phyloP scores from a whole-genome alignment of 2,329 filamentous ascomycete species.

The Penicillium sp. region DNA sequence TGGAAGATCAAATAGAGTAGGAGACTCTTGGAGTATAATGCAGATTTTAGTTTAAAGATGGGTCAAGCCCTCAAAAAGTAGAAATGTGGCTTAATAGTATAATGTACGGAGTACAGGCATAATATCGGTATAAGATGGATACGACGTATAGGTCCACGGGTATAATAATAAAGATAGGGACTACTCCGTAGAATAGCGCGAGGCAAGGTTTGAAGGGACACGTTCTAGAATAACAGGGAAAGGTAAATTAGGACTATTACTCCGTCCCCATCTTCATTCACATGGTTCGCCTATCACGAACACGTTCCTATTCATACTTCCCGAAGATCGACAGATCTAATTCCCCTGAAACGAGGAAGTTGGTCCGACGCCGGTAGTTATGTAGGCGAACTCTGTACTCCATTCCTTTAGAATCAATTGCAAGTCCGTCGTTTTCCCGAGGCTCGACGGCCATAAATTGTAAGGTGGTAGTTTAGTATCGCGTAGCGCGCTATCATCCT shows the following conservation, averaged over 20 bases:
- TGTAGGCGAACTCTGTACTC: neutral
- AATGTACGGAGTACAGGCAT: no score
- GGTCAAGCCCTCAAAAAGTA: neutral
- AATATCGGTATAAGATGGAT: neutral
- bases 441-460: neutral
- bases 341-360: neutral
- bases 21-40: neutral
- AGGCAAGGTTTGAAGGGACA: neutral
- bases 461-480: neutral
- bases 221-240: neutral
- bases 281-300: constrained; percentile 1
- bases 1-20: neutral
- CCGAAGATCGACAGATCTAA: constrained; percentile 3
- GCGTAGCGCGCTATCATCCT: neutral
- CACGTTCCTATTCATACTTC: neutral
- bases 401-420: neutral
- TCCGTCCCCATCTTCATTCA: neutral
- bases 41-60: neutral
- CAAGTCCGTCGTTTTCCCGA: neutral
- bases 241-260: neutral
- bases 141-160: no score
- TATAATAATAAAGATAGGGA: no score
- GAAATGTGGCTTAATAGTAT: neutral
- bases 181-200: neutral
- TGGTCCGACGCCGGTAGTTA: neutral